Conservation (phyloP, 2,329 filamentous ascomycete species). For the Fusarium sp. region DNA sequence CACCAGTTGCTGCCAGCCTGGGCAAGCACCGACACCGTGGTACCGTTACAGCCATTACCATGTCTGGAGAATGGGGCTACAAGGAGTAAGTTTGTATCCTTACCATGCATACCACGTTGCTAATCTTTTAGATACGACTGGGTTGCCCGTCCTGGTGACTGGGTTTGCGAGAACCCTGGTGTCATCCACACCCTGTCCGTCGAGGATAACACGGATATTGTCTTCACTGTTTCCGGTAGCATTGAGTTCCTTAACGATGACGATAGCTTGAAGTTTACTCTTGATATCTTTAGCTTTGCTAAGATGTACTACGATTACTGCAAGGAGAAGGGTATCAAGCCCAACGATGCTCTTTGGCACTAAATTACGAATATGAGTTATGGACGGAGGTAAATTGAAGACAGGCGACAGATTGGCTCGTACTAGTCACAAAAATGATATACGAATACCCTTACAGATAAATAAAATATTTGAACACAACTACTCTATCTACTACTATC, state of each 20-base stretch:
- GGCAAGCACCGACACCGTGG: conserved; percentile 36
- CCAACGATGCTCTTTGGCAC: conserved; percentile 30
- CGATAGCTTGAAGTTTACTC: conserved; percentile 36
- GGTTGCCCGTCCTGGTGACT: conserved; percentile 42
- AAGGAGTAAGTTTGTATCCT: conserved; percentile 13
- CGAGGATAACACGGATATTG: conserved; percentile 39
- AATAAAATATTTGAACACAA: neutral
- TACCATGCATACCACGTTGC: neutral
- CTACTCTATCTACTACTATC: too few species aligned
- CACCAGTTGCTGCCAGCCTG: conserved; percentile 27
- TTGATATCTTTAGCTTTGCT: conserved; percentile 42
- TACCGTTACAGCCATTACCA: conserved; percentile 35
- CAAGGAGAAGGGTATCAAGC: conserved; percentile 32
- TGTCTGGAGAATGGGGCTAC: conserved; percentile 43
- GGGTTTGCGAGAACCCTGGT: conserved; percentile 43
- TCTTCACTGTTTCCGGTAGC: conserved; percentile 42
- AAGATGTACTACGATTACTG: conserved; percentile 36
- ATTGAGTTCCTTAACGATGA: conserved; percentile 45
- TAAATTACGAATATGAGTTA: conserved; percentile 4
- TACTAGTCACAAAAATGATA: neutral
- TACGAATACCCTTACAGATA: neutral
- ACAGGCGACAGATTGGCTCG: neutral
- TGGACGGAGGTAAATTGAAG: neutral
- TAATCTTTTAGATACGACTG: conserved; percentile 40
- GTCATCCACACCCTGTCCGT: conserved; percentile 42